A percentile compares a stretch with the other conserved stretches of the same genome.
These are phyloP conservation scores for Ramaria sp. DNA, from an alignment of 768 basidiomycete species.

Conservation along the genomic window DNA sequence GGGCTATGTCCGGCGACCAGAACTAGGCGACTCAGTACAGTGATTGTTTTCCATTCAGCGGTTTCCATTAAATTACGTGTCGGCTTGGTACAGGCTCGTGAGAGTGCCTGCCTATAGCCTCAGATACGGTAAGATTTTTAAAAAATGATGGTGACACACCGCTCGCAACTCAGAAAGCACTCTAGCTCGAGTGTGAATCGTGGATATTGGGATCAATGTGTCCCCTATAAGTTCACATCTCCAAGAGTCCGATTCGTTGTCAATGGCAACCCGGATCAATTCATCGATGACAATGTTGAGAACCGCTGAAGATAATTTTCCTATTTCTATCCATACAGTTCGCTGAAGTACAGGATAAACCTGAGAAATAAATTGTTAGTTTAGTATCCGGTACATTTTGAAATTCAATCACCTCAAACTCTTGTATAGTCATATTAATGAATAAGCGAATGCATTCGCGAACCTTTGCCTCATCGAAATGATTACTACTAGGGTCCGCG, in stretches of 20 bases:
- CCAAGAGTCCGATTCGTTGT: conserved; percentile 64
- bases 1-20: conserved; percentile 64
- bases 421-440: conserved; percentile 61
- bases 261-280: conserved; percentile 69
- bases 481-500: conserved; percentile 52
- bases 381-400: not conserved
- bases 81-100: conserved; percentile 56
- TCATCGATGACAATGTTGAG: conserved; percentile 72
- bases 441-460: conserved; percentile 75
- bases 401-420: conserved; percentile 42
- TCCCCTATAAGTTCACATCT: conserved; percentile 69
- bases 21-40: conserved; percentile 62
- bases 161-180: conserved; percentile 72
- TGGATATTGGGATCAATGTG: conserved; percentile 61
- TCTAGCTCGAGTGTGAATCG: conserved; percentile 66
- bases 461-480: conserved; percentile 62
- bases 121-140: not conserved
- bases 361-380: conserved; percentile 26
- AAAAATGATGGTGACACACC: conserved; percentile 28
- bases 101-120: conserved; percentile 40
- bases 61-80: conserved; percentile 58
- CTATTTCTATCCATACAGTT: conserved; percentile 69
- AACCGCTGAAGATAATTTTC: conserved; percentile 39
- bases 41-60: conserved; percentile 70
- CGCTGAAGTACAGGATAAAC: conserved; percentile 57